Base-by-base conservation (phyloP, 805 yeast genomes). In the Yueomyces sp. region DNA sequence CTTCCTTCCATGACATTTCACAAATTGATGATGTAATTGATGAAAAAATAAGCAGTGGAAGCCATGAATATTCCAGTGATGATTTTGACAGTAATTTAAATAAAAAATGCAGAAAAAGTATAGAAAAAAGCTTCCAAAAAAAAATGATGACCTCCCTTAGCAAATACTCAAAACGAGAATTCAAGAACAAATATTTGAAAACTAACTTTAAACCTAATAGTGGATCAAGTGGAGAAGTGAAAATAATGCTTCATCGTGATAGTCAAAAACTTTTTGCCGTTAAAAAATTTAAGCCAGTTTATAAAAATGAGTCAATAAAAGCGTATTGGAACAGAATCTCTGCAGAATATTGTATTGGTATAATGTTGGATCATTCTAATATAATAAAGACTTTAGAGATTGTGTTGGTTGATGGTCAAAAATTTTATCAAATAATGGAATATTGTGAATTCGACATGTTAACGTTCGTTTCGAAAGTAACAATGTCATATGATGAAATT, bases 211-310 rank as follows among this genome's bases (percentile, higher is more conserved):
- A 34, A n/a, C 5, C 37, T 1, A 34, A n/a, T 34, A 34, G 37
- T 26, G 96, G 96, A 43, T 96, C 96, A 2, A 96, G 96, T 41
- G 96, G 96, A 3, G 74, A 81, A 12, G 96, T 88, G 33, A 77
- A 79, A 54, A 68, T 87, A 41, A 81, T 85, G 40, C 79, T 71
- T 42, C 66, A 95, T 51, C 63, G 74, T 3, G 62, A 73, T 2
- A 96, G 87, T 63, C 65, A 68, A 31, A 73, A 77, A 53, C 74
- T 84, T 2, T 87, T 85, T 68, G 96, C 96, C 0, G 95, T 88
- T 28, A 88, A 88, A 61, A 96, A 88, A 62, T 88, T 87, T 59
- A 73, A 96, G 50, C 75, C 85, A 19, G 77, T 81, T 56, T 79
- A 81, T 50, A 71, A 74, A 38, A 75, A 75, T 44, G 96, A 88